Percentiles rank a stretch among this genome's conserved stretches.
Evolutionary conservation across 1,284 basidiomycete genomes (phyloP).

Genomic region (Cutaneotrichosporon sp.): DNA sequence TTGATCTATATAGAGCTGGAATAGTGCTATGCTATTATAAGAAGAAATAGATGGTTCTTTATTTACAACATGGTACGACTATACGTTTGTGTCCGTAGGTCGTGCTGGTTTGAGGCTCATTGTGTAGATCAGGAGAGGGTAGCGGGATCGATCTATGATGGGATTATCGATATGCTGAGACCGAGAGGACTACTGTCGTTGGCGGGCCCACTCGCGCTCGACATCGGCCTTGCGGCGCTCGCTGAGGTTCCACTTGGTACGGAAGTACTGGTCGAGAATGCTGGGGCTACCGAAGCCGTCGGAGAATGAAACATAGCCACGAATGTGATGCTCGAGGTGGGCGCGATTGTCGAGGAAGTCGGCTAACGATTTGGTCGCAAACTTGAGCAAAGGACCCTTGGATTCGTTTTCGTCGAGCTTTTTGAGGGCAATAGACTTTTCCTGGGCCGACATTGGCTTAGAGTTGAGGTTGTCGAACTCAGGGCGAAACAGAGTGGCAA

Average conservation of each 20-base stretch:
- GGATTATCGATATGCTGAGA: too few relatives aligned
- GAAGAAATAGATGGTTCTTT: too few relatives aligned
- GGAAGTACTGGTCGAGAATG: background rate
- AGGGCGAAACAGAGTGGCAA: background rate
- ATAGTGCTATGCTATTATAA: too few relatives aligned
- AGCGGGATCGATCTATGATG: too few relatives aligned
- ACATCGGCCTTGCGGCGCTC: background rate
- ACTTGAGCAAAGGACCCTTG: background rate
- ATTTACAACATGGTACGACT: too few relatives aligned
- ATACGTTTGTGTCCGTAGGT: too few relatives aligned
- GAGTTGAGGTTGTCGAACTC: background rate
- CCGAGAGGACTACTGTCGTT: background rate
- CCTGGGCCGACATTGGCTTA: background rate
- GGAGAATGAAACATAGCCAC: background rate
- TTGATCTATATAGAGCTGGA: too few relatives aligned
- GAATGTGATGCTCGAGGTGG: background rate
- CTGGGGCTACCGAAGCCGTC: background rate
- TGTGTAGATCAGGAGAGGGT: too few relatives aligned
- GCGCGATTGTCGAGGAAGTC: background rate
- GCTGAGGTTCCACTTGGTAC: background rate
- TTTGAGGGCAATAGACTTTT: background rate
- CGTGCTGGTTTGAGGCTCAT: too few relatives aligned
- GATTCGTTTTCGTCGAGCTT: background rate
- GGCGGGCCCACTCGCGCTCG: slow-evolving; percentile 1
- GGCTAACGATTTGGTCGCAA: background rate